Percentiles rank a stretch among this genome's conserved stretches.
Evolutionary conservation across 108 stramenopile genomes (phyloP).

Genomic region (Seminavis robusta): DNA sequence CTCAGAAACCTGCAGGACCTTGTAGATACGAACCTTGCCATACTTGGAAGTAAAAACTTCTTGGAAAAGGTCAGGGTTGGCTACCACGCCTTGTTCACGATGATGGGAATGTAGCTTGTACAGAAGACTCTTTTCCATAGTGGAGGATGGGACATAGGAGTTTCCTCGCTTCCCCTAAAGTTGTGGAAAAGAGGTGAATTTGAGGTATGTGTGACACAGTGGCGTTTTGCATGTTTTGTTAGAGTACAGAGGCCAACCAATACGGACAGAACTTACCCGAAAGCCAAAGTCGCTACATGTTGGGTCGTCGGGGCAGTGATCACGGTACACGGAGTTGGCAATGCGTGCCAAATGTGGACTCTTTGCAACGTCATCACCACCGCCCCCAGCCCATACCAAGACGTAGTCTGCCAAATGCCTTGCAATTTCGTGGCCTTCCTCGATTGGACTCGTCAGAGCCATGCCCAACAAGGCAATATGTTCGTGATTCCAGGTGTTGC

Average conservation of each 20-base stretch:
- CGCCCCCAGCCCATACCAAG: constrained; percentile 92
- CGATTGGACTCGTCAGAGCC: constrained; percentile 79
- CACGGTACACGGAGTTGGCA: constrained; percentile 94
- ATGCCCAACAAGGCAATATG: constrained; percentile 98
- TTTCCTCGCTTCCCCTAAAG: too few relatives aligned
- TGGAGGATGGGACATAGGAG: constrained; percentile 82
- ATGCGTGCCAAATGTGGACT: constrained; percentile 95
- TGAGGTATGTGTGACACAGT: too few relatives aligned
- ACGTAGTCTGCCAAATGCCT: constrained; percentile 96
- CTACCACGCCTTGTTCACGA: constrained; percentile 72
- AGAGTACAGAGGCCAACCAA: constrained; percentile 3
- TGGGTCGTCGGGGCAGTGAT: constrained; percentile 93
- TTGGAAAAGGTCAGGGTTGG: constrained; percentile 65
- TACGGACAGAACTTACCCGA: constrained; percentile 39
- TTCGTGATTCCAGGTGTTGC: constrained; percentile 99
- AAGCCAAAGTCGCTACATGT: constrained; percentile 90
- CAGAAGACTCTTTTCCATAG: constrained; percentile 87
- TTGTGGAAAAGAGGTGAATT: too few relatives aligned
- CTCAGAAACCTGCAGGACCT: constrained; percentile 77
- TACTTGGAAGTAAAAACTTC: constrained; percentile 94
- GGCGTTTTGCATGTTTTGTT: constrained; percentile 34
- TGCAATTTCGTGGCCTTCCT: constrained; percentile 92
- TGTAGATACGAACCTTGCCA: constrained; percentile 96
- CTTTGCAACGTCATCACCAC: constrained; percentile 96
- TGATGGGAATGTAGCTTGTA: constrained; percentile 89